Evolutionary conservation across 306 rosid species (phyloP).

Genomic region (Aeschynomene evenia): DNA sequence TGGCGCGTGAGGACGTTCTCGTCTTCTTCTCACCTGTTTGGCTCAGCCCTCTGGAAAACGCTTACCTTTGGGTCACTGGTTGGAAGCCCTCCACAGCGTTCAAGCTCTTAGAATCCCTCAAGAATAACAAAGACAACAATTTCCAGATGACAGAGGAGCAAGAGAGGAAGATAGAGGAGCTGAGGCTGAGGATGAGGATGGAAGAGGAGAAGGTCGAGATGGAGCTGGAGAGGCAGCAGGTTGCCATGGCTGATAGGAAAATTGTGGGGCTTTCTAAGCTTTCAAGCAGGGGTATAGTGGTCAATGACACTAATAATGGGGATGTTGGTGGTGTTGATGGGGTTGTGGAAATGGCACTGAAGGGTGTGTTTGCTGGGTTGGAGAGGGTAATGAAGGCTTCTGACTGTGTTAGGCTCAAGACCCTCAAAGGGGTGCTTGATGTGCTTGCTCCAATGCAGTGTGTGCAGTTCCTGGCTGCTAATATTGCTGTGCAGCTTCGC

Average conservation of each 20-base stretch:
- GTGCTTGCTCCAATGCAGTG: slow-evolving; percentile 61
- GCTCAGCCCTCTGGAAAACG: slow-evolving; percentile 35
- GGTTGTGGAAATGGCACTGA: slow-evolving; percentile 44
- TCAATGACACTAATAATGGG: no score
- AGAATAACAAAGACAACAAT: neutral
- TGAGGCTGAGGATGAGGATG: slow-evolving; percentile 27
- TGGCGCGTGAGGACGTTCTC: slow-evolving; percentile 53
- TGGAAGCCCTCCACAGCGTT: slow-evolving; percentile 34
- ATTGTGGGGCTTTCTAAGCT: slow-evolving; percentile 46
- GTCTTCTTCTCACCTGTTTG: slow-evolving; percentile 51
- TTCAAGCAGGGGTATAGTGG: neutral
- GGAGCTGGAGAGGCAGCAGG: slow-evolving; percentile 44
- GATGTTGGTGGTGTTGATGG: slow-evolving; percentile 14
- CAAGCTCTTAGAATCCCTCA: neutral
- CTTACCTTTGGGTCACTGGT: slow-evolving; percentile 31
- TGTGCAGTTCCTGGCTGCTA: slow-evolving; percentile 58
- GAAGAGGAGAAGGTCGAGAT: slow-evolving; percentile 44
- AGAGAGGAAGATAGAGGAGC: slow-evolving; percentile 9
- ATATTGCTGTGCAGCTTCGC: slow-evolving; percentile 42
- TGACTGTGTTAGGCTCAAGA: slow-evolving; percentile 70
- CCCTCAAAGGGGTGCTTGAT: slow-evolving; percentile 64
- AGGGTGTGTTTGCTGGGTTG: slow-evolving; percentile 41
- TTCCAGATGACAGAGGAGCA: slow-evolving; percentile 15
- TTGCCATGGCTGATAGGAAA: slow-evolving; percentile 55
- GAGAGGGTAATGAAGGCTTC: slow-evolving; percentile 73